Evolutionary conservation across 2,329 filamentous ascomycete genomes (phyloP).

Genomic region (Cucurbitaria berberidis): DNA sequence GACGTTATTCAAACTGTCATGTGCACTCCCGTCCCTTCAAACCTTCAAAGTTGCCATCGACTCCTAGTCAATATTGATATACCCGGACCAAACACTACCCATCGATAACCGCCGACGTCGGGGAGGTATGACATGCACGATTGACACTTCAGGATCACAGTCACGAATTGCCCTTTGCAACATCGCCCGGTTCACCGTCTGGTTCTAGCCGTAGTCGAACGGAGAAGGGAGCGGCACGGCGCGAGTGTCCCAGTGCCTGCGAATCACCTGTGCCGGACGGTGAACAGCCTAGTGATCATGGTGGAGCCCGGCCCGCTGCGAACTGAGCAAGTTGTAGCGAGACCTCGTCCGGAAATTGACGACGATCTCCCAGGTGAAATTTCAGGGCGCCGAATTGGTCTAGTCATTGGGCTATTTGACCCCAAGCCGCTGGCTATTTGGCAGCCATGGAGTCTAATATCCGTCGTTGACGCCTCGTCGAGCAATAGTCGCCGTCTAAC

Average conservation of each 20-base stretch:
- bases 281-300: conserved; percentile 15
- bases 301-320: conserved; percentile 35
- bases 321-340: conserved; percentile 15
- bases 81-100: conserved; percentile 9
- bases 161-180: conserved; percentile 3
- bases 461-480: conserved; percentile 1
- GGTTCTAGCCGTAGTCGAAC: conserved; percentile 24
- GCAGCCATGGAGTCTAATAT: not conserved
- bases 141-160: conserved; percentile 9
- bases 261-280: conserved; percentile 30
- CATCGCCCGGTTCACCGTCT: conserved; percentile 15
- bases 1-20: not conserved
- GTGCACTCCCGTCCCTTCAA: not conserved
- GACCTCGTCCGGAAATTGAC: conserved; percentile 9
- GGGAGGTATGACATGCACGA: conserved; percentile 10
- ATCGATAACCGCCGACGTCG: conserved; percentile 20
- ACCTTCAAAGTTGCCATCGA: not conserved
- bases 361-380: conserved; percentile 9
- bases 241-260: conserved; percentile 26
- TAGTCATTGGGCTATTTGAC: conserved; percentile 8
- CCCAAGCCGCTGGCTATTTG: conserved; percentile 6
- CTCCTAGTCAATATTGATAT: not conserved
- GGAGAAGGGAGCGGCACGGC: conserved; percentile 40
- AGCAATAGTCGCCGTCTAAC: conserved; percentile 5
- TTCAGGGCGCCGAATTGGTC: conserved; percentile 1